phyloP scores from a whole-genome alignment of 164 flowering plant genomes.

The Euptelea pleiosperma region DNA sequence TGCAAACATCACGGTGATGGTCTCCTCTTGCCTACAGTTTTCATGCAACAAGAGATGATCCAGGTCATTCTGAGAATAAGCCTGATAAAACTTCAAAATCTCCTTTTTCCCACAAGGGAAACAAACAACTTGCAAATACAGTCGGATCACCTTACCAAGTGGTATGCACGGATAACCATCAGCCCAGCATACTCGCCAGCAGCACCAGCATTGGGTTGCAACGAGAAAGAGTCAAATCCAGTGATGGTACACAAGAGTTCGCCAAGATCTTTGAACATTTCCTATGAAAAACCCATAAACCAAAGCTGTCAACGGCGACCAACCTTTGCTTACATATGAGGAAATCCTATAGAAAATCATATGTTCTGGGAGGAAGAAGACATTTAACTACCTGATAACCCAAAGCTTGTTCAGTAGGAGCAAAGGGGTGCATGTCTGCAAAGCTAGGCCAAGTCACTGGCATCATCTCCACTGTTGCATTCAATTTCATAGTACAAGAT shows the following conservation, averaged over 20 bases:
- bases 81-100: constrained; percentile 3
- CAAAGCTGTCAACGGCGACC: not conserved
- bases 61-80: too few species aligned
- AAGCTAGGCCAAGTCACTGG: constrained; percentile 96
- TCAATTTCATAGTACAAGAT: constrained; percentile 97
- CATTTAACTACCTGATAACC: constrained; percentile 80
- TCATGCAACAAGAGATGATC: not conserved
- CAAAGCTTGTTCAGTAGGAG: constrained; percentile 78
- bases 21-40: constrained; percentile 84
- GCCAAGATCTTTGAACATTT: constrained; percentile 88
- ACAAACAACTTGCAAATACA: not conserved
- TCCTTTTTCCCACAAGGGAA: not conserved
- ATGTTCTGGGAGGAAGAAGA: too few species aligned
- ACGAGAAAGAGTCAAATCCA: constrained; percentile 95
- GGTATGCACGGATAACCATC: constrained; percentile 99
- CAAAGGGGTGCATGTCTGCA: constrained; percentile 85
- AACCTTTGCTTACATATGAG: constrained; percentile 7
- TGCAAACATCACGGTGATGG: constrained; percentile 89
- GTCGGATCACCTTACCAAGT: constrained; percentile 47
- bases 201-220: constrained; percentile 99
- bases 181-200: constrained; percentile 98
- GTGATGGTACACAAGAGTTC: constrained; percentile 84
- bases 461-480: constrained; percentile 97
- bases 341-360: too few species aligned
- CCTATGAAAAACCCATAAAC: constrained; percentile 34